Conservation (phyloP, 352 stramenopile genomes). For the Phytophthora citrophthora region DNA sequence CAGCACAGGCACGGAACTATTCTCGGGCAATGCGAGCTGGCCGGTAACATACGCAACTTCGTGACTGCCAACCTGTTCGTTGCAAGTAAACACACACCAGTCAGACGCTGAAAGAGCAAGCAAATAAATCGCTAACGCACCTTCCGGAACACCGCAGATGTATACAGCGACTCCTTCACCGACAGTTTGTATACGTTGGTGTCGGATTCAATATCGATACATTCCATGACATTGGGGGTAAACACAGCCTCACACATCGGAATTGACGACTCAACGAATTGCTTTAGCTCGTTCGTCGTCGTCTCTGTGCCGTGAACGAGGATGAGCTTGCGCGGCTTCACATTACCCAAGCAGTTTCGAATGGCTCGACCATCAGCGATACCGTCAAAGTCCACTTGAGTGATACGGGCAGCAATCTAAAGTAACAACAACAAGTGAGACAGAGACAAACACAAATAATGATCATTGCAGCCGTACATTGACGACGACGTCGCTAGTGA, state of each 20-base stretch:
- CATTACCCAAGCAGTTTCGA: slow-evolving; percentile 88
- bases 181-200: slow-evolving; percentile 91
- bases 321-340: slow-evolving; percentile 91
- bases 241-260: slow-evolving; percentile 88
- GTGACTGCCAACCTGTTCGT: slow-evolving; percentile 71
- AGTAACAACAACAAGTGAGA: slow-evolving; percentile 1
- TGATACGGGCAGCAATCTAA: slow-evolving; percentile 80
- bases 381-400: slow-evolving; percentile 86
- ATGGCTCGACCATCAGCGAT: slow-evolving; percentile 86
- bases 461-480: slow-evolving; percentile 40
- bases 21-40: slow-evolving; percentile 69
- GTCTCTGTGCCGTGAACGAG: slow-evolving; percentile 84
- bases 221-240: slow-evolving; percentile 87
- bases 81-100: neutral
- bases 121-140: slow-evolving; percentile 31
- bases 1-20: slow-evolving; percentile 75
- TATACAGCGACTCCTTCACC: slow-evolving; percentile 89
- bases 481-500: slow-evolving; percentile 73
- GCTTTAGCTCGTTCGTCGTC: slow-evolving; percentile 83
- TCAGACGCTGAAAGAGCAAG: slow-evolving; percentile 9
- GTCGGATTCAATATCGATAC: slow-evolving; percentile 91
- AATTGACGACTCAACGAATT: slow-evolving; percentile 85
- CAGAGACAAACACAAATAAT: neutral
- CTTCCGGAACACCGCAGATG: slow-evolving; percentile 83
- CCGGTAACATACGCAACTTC: slow-evolving; percentile 89